Conservation (phyloP, 176 grass and related monocot species). For the Triticum monococcum region DNA sequence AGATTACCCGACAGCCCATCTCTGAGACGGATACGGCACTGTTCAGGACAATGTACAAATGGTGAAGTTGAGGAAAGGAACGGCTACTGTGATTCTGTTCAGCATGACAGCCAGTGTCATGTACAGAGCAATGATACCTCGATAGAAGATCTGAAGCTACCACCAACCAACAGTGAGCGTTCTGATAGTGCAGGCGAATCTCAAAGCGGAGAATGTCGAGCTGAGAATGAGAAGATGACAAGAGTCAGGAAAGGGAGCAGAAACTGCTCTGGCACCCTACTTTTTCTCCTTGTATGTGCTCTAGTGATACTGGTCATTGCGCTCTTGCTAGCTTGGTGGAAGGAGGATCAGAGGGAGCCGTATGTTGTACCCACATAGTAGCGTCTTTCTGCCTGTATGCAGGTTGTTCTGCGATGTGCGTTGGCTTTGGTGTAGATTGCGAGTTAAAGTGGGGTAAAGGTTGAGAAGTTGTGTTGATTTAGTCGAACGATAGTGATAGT, state of each 20-base stretch:
- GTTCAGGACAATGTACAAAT: constrained; percentile 12
- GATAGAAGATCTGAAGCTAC: constrained; percentile 32
- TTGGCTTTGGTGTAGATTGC: not conserved
- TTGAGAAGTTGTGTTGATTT: not conserved
- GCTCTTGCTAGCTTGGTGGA: constrained; percentile 39
- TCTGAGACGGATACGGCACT: not conserved
- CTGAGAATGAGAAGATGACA: constrained; percentile 29
- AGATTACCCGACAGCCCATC: constrained; percentile 25
- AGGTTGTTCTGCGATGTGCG: not conserved
- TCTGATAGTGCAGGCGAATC: constrained; percentile 14
- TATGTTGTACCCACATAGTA: constrained; percentile 48
- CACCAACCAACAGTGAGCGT: not conserved
- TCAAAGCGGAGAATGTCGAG: constrained; percentile 26
- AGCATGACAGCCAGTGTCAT: not conserved
- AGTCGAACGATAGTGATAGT: not conserved
- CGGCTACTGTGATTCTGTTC: not conserved
- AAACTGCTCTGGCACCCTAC: not conserved
- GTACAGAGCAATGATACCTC: not conserved
- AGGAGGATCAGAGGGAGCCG: constrained; percentile 24
- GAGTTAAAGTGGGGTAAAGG: constrained; percentile 2
- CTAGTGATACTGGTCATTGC: not conserved
- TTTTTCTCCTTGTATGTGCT: constrained; percentile 18
- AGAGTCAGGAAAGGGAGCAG: constrained; percentile 16
- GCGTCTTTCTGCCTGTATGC: not conserved
- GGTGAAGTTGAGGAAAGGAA: constrained; percentile 23